Base-by-base conservation (phyloP, 1,284 basidiomycete genomes). In the Fomitopsis pinicola region DNA sequence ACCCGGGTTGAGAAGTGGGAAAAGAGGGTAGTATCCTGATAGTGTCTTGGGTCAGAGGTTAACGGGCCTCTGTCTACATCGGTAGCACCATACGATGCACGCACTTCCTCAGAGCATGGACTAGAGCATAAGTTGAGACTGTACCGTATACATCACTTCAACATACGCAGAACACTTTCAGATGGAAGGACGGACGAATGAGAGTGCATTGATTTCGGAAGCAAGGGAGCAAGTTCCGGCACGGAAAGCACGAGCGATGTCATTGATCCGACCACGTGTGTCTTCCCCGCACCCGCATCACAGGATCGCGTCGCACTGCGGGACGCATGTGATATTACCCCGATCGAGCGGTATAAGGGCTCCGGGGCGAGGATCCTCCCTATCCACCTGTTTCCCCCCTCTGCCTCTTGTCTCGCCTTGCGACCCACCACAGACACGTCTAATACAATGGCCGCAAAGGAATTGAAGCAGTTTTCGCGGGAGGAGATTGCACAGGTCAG, bases 401-500 rank as follows among this genome's bases (percentile, higher is more conserved):
- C 48, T 17, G 3, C 48, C 5, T 12, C 52, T 17, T 54, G 7
- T 33, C 36, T 6, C 52, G 33, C 19, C 9, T 15, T 5, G 22
- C 22, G 22, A 22, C 10, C 35, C 3, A 19, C 52, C 35, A n/a
- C 40, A 12, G 8, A 42, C 10, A 19, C 42, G 12, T 19, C 15
- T 22, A n/a, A 2, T 22, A 53, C 50, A n/a, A 82, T 80, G 77
- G 72, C 78, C 57, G 68, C 78, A 40, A 80, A 78, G 63, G 73
- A 80, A 67, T 42, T 80, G 45, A 82, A 79, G 68, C 68, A 75
- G 19, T 81, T 78, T 59, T 78, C 83, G 9, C 76, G 79, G 59
- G 82, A 84, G 59, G 84, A 87, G 64, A 82, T 87, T 44, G 79
- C 79, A 15, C 79, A 83, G 79, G 84, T 84, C 55, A 48, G 55